Evolutionary conservation across 768 basidiomycete genomes (phyloP), one percentile per base, ranked within the genome.

Genomic region (Auricularia heimuer): DNA sequence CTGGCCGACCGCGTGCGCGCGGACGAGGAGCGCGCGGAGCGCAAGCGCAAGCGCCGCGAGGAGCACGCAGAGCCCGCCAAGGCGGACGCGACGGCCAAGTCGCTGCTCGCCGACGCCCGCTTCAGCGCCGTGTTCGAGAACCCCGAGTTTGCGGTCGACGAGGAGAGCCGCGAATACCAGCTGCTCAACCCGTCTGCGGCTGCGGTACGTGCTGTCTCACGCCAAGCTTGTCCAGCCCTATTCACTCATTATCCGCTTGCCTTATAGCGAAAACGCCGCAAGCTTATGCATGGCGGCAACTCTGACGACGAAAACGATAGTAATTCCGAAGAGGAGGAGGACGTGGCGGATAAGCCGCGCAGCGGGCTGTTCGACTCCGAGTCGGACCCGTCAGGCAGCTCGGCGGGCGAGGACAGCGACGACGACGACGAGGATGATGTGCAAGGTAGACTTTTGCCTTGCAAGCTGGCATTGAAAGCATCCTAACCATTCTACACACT

Each of bases 51-150:
- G 71, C 39, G 76, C 75, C 21, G 58, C 44, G 67, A 71, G 35
- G 68, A 61, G 24, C 68, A 45, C 11, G 67, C 65, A 29, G 42
- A 34, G 66, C 63, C 35, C 63, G 69, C 60, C 14, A 71, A 70
- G 39, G 39, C 8, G 16, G 72, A 70, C 63, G 71, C 71, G 68
- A 65, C 68, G 65, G 78, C 77, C 64, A 73, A 77, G 51, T 86
- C 75, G 63, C 74, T 96, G 66, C 85, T 95, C 68, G 84, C 78
- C 56, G 97, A 99, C 75, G 85, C 88, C 64, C 89, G 97, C 64
- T 99, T 98, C 82, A 80, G 87, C 65, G 88, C 85, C 56, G 82
- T 99, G 45, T 99, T 97, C 75, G 86, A 92, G 76, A 87, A 97
- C 71, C 88, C 92, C 3, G 90, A 91, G 64, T 99, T 92, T 74